Percentiles rank a stretch among this genome's conserved stretches.
These are phyloP conservation scores for Talaromyces pinophilus DNA, from an alignment of 2,329 filamentous ascomycete genomes.

Conservation along the genomic window DNA sequence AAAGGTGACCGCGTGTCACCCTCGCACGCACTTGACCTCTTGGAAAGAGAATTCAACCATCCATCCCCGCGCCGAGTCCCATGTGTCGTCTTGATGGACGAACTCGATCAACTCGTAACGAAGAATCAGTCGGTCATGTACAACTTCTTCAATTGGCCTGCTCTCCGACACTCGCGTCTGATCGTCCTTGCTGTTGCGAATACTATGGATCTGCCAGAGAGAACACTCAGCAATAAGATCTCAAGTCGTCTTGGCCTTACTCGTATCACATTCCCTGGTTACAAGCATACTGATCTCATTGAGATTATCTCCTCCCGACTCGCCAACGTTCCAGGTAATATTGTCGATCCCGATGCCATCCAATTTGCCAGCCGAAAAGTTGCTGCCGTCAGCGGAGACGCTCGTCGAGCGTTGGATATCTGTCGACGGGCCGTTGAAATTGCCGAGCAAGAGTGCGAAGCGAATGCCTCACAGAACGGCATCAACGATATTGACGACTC, in stretches of 20 bases:
- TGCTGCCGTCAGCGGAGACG: slow-evolving; percentile 92
- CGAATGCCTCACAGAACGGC: slow-evolving; percentile 29
- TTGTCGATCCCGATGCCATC: slow-evolving; percentile 89
- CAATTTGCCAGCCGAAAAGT: slow-evolving; percentile 97
- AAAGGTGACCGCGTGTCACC: slow-evolving; percentile 91
- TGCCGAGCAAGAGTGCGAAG: slow-evolving; percentile 71
- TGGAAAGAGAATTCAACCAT: slow-evolving; percentile 89
- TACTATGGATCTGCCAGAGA: slow-evolving; percentile 96
- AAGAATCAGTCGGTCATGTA: slow-evolving; percentile 99
- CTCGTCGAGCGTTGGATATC: slow-evolving; percentile 87
- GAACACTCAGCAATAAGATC: slow-evolving; percentile 97
- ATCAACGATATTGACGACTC: slow-evolving; percentile 31
- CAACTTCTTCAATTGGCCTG: slow-evolving; percentile 99
- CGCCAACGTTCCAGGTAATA: slow-evolving; percentile 79
- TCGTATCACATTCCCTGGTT: slow-evolving; percentile 94
- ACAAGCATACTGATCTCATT: slow-evolving; percentile 96
- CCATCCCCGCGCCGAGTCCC: slow-evolving; percentile 88
- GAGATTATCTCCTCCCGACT: slow-evolving; percentile 94
- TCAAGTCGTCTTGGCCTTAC: slow-evolving; percentile 87
- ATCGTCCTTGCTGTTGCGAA: slow-evolving; percentile 98
- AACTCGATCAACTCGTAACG: slow-evolving; percentile 94
- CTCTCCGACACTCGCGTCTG: slow-evolving; percentile 82
- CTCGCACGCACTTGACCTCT: slow-evolving; percentile 82
- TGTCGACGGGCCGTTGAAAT: slow-evolving; percentile 94
- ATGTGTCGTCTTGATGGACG: slow-evolving; percentile 97